Percentiles rank a stretch among this genome's conserved stretches.
Evolutionary conservation across 192 early-diverging fungal genomes (phyloP).

Genomic region (Piromyces finnis): DNA sequence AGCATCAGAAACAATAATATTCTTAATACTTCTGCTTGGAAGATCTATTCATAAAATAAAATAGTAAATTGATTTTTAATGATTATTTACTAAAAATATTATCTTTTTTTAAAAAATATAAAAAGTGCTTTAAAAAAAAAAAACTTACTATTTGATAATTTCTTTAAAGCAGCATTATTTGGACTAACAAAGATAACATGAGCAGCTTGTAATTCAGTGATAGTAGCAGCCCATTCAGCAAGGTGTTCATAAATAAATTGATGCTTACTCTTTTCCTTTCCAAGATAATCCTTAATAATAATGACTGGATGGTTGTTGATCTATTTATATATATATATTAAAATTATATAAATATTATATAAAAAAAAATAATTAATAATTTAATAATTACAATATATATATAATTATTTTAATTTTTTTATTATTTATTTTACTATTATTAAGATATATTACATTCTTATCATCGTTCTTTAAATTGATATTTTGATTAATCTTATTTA

Average conservation of each 20-base stretch:
- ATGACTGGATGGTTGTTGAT: slow-evolving; percentile 49
- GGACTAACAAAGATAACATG: slow-evolving; percentile 79
- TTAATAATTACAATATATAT: too few species aligned
- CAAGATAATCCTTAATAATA: slow-evolving; percentile 72
- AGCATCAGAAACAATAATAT: slow-evolving; percentile 51
- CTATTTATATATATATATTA: background rate
- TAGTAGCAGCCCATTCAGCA: slow-evolving; percentile 60
- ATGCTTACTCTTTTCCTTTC: slow-evolving; percentile 42
- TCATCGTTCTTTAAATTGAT: background rate
- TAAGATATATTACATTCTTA: background rate
- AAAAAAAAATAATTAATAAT: too few species aligned
- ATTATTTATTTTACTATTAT: background rate
- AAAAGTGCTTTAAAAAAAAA: background rate
- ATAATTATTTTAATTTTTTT: too few species aligned
- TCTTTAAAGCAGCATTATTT: slow-evolving; percentile 45
- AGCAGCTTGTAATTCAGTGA: slow-evolving; percentile 63
- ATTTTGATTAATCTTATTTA: background rate
- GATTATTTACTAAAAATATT: too few species aligned
- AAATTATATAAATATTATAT: background rate
- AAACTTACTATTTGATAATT: slow-evolving; percentile 42
- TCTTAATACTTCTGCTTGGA: slow-evolving; percentile 49
- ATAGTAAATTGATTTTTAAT: too few species aligned
- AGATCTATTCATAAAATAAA: slow-evolving; percentile 19
- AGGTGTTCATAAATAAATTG: slow-evolving; percentile 48
- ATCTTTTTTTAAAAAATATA: background rate